Evolutionary conservation across 257 asterid species (phyloP), one percentile per base, ranked within the genome.

Genomic region (Penstemon newberryi): DNA sequence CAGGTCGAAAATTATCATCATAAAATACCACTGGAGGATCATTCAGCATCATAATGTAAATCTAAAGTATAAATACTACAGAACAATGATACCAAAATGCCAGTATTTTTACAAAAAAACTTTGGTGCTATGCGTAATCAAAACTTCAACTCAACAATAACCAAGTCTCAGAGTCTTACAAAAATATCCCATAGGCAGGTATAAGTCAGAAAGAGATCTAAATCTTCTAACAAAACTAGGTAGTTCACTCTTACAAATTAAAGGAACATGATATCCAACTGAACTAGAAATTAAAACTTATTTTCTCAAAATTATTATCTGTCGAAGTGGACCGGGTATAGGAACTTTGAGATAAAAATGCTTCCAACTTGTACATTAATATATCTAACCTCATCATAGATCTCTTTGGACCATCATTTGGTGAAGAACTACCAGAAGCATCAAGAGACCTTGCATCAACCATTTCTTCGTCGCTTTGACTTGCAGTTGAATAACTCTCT

Each of bases 401-500:
- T 70, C 83, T 75, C 72, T 77, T 83, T 73, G 88, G 70, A 58
- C 77, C 78, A 67, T 86, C 81, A 71, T 50, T 69, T 69, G 82
- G 85, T 56, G 85, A 85, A 83, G 89, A 81, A 51, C 84, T 89
- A 67, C 80, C 79, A 40, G 92, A 83, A 66, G 79, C 80, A 66
- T 83, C 67, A 63, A 38, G 65, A 38, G 75, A 44, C 77, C 72
- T 69, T 1, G 67, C 80, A 79, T 79, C 90, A 47, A 53, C 75
- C 42, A 66, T 68, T 47, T 82, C 93, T 41, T 87, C 93, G 59
- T 87, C 87, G 44, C 87, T 85, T 69, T 72, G 89, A 62, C 70
- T 77, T 49, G 38, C 47, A 59, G 79, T 55, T 25, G 81, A 70
- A 45, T 69, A 51, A 73, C 74, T 78, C 69, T 79, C 89, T 63